Evolutionary conservation across 352 stramenopile genomes (phyloP).

Genomic region (Globisporangium carolinianum): DNA sequence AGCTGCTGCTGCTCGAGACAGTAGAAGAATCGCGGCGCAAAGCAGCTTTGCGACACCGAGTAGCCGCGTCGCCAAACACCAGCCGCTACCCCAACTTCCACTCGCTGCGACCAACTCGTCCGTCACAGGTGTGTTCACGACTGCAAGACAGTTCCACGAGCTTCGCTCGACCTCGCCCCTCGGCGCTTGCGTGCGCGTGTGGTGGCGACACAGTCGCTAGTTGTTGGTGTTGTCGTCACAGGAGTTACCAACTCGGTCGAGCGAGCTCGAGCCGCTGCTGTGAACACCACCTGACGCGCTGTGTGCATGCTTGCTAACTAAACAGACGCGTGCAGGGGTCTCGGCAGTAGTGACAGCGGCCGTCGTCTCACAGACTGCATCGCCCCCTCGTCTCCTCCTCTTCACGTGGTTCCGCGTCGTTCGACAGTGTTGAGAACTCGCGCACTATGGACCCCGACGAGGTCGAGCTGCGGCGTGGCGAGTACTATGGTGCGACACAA

Average conservation of each 20-base stretch:
- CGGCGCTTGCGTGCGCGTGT: too few species aligned
- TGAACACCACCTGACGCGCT: neutral
- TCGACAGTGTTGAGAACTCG: constrained; percentile 6
- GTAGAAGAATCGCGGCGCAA: too few species aligned
- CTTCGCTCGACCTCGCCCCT: too few species aligned
- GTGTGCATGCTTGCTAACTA: neutral
- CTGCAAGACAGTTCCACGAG: too few species aligned
- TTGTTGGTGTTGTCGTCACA: too few species aligned
- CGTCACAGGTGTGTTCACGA: too few species aligned
- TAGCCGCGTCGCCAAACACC: too few species aligned
- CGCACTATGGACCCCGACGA: constrained; percentile 7
- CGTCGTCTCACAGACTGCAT: neutral
- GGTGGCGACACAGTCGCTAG: too few species aligned
- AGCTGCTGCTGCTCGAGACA: too few species aligned
- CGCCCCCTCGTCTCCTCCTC: neutral
- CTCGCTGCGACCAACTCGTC: too few species aligned
- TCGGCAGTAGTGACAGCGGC: neutral
- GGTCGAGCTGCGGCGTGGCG: constrained; percentile 3
- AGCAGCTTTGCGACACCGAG: too few species aligned
- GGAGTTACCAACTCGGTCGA: neutral
- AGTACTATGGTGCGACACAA: constrained; percentile 4
- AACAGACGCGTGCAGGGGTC: neutral
- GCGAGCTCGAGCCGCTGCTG: neutral
- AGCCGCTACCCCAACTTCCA: too few species aligned
- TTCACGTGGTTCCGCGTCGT: neutral